Evolutionary conservation across 2,329 filamentous ascomycete genomes (phyloP).

Genomic region (Pseudocercospora crystallina): DNA sequence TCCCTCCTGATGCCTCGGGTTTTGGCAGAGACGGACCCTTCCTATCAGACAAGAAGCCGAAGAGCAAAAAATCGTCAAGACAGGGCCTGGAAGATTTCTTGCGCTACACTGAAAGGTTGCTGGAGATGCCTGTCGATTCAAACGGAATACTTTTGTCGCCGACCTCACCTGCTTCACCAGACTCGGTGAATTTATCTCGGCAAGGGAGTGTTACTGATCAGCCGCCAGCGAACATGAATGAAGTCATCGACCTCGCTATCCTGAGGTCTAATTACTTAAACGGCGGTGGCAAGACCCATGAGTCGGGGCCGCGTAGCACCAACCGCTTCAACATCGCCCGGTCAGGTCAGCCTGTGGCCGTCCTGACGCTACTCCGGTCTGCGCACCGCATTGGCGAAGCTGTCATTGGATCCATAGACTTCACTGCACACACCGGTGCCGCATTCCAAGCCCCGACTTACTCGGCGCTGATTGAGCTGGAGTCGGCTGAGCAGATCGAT

Average conservation of each 20-base stretch:
- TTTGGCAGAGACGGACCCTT: constrained; percentile 18
- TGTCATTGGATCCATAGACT: constrained; percentile 81
- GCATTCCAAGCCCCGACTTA: constrained; percentile 67
- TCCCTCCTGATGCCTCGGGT: constrained; percentile 32
- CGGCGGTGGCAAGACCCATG: constrained; percentile 39
- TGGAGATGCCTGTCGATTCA: constrained; percentile 58
- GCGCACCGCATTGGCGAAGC: constrained; percentile 87
- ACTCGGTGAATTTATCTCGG: constrained; percentile 55
- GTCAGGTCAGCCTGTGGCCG: constrained; percentile 85
- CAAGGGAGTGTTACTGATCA: constrained; percentile 36
- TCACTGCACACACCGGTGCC: constrained; percentile 48
- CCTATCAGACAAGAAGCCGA: constrained; percentile 16
- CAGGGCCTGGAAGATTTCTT: constrained; percentile 64
- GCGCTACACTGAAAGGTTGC: constrained; percentile 72
- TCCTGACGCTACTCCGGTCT: constrained; percentile 83
- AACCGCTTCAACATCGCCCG: constrained; percentile 95
- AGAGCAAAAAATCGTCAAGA: constrained; percentile 39
- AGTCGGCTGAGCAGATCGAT: constrained; percentile 83
- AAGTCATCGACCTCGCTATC: constrained; percentile 88
- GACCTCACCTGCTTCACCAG: constrained; percentile 56
- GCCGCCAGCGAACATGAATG: constrained; percentile 65
- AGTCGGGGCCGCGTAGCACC: constrained; percentile 59
- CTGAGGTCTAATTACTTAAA: constrained; percentile 71
- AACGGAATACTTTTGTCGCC: constrained; percentile 69
- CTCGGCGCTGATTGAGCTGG: constrained; percentile 77